Conservation (phyloP, 1,139 yeast genomes). For the Yamadazyma conglobata region DNA sequence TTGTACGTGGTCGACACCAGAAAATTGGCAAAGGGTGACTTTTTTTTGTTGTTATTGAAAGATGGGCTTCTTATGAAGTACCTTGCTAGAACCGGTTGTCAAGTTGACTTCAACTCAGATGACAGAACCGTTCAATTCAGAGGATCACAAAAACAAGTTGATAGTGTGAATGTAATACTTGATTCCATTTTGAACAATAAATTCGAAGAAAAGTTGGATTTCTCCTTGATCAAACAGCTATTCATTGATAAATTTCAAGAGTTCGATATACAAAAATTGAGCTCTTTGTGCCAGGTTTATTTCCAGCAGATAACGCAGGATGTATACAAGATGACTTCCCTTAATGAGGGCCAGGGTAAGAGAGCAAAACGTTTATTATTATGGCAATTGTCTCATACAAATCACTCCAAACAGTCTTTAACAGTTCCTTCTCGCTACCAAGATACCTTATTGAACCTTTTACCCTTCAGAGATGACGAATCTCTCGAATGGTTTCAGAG, state of each 20-base stretch:
- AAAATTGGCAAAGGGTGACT: conserved; percentile 38
- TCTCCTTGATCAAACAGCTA: conserved; percentile 22
- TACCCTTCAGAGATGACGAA: conserved; percentile 33
- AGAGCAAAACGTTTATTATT: conserved; percentile 36
- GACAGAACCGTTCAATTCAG: conserved; percentile 18
- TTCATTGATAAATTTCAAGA: conserved; percentile 23
- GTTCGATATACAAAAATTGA: conserved; percentile 26
- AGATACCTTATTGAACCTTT: conserved; percentile 9
- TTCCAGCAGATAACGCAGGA: conserved; percentile 23
- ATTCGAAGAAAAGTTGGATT: conserved; percentile 30
- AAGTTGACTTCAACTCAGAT: conserved; percentile 34
- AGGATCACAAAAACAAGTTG: conserved; percentile 34
- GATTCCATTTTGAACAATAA: conserved; percentile 32
- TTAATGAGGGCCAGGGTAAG: conserved; percentile 25
- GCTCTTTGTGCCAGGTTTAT: conserved; percentile 33
- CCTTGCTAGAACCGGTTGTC: conserved; percentile 55
- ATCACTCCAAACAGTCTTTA: conserved; percentile 23
- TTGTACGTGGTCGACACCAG: conserved; percentile 36
- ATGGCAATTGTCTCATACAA: conserved; percentile 37
- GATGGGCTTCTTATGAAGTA: conserved; percentile 46
- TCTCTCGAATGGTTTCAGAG: conserved; percentile 35
- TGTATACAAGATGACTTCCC: conserved; percentile 28
- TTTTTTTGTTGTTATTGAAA: conserved; percentile 47
- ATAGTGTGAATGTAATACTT: conserved; percentile 32
- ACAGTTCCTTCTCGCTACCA: conserved; percentile 16